Evolutionary conservation across 2,329 filamentous ascomycete species (phyloP).

Genomic region (Dendrostoma leiphaemia): DNA sequence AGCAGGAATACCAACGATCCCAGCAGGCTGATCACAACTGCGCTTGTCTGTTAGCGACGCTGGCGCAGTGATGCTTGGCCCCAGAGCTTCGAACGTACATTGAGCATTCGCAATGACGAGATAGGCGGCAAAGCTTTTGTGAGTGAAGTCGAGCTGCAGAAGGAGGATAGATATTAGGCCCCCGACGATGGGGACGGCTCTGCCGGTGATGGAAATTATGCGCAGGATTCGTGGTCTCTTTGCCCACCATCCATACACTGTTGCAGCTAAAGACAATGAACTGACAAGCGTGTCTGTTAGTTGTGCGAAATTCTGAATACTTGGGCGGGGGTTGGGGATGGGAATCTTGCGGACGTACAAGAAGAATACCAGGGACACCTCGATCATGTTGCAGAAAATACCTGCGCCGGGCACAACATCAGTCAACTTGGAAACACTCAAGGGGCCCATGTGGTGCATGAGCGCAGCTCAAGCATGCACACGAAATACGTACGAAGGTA

Average conservation of each 20-base stretch:
- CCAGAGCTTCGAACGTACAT: background rate
- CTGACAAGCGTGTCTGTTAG: background rate
- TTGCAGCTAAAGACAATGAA: constrained; percentile 14
- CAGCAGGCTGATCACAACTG: constrained; percentile 9
- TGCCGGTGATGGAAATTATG: constrained; percentile 2
- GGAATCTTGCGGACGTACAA: constrained; percentile 1
- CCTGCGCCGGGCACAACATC: background rate
- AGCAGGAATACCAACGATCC: constrained; percentile 14
- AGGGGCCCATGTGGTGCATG: background rate
- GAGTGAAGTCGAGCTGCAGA: constrained; percentile 11
- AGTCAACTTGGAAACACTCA: background rate
- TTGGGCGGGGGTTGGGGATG: background rate
- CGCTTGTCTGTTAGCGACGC: background rate
- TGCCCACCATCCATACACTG: constrained; percentile 17
- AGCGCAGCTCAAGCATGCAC: background rate
- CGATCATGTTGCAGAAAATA: constrained; percentile 8
- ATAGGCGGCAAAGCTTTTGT: constrained; percentile 6
- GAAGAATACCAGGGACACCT: constrained; percentile 15
- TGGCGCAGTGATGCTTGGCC: too few species aligned
- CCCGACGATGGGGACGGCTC: constrained; percentile 6
- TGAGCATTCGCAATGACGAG: constrained; percentile 11
- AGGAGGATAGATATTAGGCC: constrained; percentile 5
- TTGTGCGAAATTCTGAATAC: background rate
- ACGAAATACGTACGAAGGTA: constrained; percentile 9
- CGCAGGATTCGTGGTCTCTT: constrained; percentile 1